These are phyloP conservation scores for Lavandula angustifolia DNA, from an alignment of 257 asterid genomes.

Conservation along the genomic window DNA sequence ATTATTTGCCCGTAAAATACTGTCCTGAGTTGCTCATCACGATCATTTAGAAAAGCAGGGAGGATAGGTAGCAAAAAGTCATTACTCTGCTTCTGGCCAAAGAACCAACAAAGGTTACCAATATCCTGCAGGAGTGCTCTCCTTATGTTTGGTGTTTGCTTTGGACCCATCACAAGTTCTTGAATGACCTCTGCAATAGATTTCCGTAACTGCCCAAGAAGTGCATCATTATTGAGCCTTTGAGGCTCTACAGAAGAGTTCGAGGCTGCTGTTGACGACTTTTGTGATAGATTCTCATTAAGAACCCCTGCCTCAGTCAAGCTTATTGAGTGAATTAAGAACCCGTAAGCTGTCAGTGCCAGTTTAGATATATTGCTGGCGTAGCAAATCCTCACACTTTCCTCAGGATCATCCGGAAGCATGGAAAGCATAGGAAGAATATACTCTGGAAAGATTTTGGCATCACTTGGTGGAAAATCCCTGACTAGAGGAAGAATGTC, in stretches of 20 bases:
- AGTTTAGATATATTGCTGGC: constrained; percentile 91
- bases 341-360: constrained; percentile 95
- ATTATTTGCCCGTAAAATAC: constrained; percentile 91
- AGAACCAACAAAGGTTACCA: constrained; percentile 97
- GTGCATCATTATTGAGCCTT: constrained; percentile 67
- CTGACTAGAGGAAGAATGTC: constrained; percentile 95
- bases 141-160: constrained; percentile 97
- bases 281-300: constrained; percentile 65
- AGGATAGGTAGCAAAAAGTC: constrained; percentile 94
- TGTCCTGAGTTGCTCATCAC: constrained; percentile 97
- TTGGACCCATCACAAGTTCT: constrained; percentile 99
- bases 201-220: constrained; percentile 87
- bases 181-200: constrained; percentile 96
- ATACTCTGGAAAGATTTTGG: constrained; percentile 97
- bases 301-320: constrained; percentile 98
- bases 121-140: constrained; percentile 98
- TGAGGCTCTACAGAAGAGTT: constrained; percentile 49
- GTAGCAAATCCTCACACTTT: constrained; percentile 98
- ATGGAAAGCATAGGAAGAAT: constrained; percentile 98
- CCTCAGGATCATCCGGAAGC: constrained; percentile 99
- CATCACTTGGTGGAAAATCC: constrained; percentile 99
- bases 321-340: constrained; percentile 91
- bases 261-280: constrained; percentile 49
- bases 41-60: constrained; percentile 97
- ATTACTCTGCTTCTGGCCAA: constrained; percentile 98